Conservation (phyloP, 441 rosid species). For the Populus hybrid region DNA sequence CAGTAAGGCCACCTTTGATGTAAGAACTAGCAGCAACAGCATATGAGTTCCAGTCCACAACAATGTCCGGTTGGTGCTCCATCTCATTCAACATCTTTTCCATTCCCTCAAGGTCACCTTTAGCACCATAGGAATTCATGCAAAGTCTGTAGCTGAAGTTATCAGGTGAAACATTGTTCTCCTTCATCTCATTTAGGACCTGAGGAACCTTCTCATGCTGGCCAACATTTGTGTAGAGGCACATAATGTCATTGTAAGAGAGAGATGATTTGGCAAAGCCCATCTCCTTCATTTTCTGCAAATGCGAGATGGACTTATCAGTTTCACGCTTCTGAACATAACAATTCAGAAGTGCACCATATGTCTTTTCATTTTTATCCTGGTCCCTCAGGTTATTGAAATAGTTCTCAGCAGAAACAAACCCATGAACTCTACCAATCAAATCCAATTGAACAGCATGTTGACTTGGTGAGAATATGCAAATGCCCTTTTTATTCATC, state of each 20-base stretch:
- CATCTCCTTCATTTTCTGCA: constrained; percentile 65
- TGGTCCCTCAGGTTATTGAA: constrained; percentile 54
- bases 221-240: constrained; percentile 54
- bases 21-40: constrained; percentile 68
- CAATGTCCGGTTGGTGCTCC: constrained; percentile 50
- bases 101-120: constrained; percentile 53
- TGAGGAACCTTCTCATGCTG: constrained; percentile 59
- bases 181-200: constrained; percentile 69
- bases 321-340: constrained; percentile 59
- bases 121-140: constrained; percentile 63
- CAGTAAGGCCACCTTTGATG: constrained; percentile 45
- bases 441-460: constrained; percentile 82
- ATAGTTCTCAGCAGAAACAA: constrained; percentile 62
- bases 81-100: constrained; percentile 55
- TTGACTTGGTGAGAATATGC: constrained; percentile 53
- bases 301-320: constrained; percentile 54
- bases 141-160: constrained; percentile 78
- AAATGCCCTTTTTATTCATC: constrained; percentile 56
- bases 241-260: constrained; percentile 75
- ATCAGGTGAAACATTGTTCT: constrained; percentile 52
- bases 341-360: too few relatives aligned
- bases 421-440: constrained; percentile 69
- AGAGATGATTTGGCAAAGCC: constrained; percentile 52
- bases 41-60: constrained; percentile 76
- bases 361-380: constrained; percentile 63